phyloP scores from a whole-genome alignment of 2,329 filamentous ascomycete genomes.

The Annulohypoxylon truncatum region DNA sequence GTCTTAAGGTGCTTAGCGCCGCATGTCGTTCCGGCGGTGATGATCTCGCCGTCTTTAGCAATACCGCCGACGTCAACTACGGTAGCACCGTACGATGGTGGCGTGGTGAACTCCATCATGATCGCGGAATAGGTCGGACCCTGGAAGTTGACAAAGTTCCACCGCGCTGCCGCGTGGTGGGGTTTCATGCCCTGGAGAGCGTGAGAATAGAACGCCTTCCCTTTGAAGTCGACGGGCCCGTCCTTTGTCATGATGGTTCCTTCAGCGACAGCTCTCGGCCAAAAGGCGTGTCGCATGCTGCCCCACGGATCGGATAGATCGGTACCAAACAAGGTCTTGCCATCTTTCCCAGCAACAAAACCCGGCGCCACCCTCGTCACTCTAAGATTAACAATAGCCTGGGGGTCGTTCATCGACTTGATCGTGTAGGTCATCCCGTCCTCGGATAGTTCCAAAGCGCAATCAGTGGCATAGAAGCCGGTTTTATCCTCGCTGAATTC shows the following conservation, averaged over 20 bases:
- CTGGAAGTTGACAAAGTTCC: conserved; percentile 96
- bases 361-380: conserved; percentile 81
- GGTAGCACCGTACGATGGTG: conserved; percentile 89
- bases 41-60: conserved; percentile 81
- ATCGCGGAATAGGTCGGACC: conserved; percentile 86
- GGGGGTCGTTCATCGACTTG: conserved; percentile 87
- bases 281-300: conserved; percentile 90
- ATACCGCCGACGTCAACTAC: conserved; percentile 85
- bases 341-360: conserved; percentile 86
- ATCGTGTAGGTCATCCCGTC: conserved; percentile 86
- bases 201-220: conserved; percentile 82
- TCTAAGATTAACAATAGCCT: conserved; percentile 86
- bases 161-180: conserved; percentile 89
- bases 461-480: conserved; percentile 86
- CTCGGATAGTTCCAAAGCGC: conserved; percentile 85
- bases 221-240: conserved; percentile 84
- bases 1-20: conserved; percentile 75
- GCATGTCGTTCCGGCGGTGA: conserved; percentile 76
- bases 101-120: conserved; percentile 96
- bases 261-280: conserved; percentile 85
- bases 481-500: conserved; percentile 87
- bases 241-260: conserved; percentile 87
- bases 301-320: conserved; percentile 91
- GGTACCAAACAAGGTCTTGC: conserved; percentile 86
- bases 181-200: conserved; percentile 99